Evolutionary conservation across 768 basidiomycete genomes (phyloP).

Genomic region (Auricularia heimuer): DNA sequence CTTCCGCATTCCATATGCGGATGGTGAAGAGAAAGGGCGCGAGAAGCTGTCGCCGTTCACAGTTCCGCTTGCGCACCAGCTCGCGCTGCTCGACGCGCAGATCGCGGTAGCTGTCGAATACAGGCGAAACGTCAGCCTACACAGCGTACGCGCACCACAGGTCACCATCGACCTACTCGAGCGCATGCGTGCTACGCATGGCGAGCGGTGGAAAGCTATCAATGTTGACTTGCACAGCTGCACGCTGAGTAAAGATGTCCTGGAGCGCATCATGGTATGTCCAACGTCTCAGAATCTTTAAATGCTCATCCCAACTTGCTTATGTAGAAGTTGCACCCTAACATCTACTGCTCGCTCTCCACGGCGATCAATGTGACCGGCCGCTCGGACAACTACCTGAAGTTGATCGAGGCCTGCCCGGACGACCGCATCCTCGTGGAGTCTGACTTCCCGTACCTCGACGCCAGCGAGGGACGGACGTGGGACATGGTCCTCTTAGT

Average conservation of each 20-base stretch:
- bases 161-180: slow-evolving; percentile 58
- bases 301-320: no score
- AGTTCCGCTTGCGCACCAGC: slow-evolving; percentile 72
- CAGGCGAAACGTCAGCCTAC: slow-evolving; percentile 69
- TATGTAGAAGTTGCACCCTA: slow-evolving; percentile 53
- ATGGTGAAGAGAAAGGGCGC: slow-evolving; percentile 16
- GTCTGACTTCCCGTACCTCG: slow-evolving; percentile 71
- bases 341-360: slow-evolving; percentile 82
- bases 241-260: slow-evolving; percentile 68
- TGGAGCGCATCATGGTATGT: slow-evolving; percentile 64
- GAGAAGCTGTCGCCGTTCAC: slow-evolving; percentile 63
- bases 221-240: slow-evolving; percentile 89
- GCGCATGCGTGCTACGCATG: slow-evolving; percentile 48
- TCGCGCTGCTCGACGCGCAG: slow-evolving; percentile 72
- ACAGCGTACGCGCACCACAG: slow-evolving; percentile 72
- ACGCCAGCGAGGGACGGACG: slow-evolving; percentile 45
- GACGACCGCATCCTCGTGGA: slow-evolving; percentile 70
- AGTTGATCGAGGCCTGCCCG: slow-evolving; percentile 55
- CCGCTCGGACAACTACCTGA: slow-evolving; percentile 51
- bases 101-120: slow-evolving; percentile 76
- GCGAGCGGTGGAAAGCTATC: slow-evolving; percentile 48
- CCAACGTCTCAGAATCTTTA: no score
- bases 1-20: slow-evolving; percentile 57
- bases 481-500: slow-evolving; percentile 71
- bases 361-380: slow-evolving; percentile 59